Conservation (phyloP, 768 basidiomycete species). For the Boletus sensibilis region DNA sequence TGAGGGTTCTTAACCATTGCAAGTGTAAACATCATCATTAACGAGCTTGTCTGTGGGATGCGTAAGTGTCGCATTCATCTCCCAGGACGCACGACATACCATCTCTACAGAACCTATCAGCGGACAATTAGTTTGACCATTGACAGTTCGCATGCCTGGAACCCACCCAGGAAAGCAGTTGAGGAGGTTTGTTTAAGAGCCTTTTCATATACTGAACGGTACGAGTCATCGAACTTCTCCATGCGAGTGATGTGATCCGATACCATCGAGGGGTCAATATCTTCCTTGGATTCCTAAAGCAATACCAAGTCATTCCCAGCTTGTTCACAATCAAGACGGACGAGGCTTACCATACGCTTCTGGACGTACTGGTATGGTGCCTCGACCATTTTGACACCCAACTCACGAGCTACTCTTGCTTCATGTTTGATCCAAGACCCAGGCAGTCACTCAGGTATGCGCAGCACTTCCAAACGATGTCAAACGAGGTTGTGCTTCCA, state of each 20-base stretch:
- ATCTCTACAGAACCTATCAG: constrained; percentile 14
- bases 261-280: constrained; percentile 10
- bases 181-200: constrained; percentile 17
- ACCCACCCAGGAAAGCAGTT: constrained; percentile 18
- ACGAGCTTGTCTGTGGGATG: neutral
- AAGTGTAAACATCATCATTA: constrained; percentile 6
- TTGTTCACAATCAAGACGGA: neutral
- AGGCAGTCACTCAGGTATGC: constrained; percentile 30
- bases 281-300: constrained; percentile 8
- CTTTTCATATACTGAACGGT: constrained; percentile 9
- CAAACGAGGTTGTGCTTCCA: neutral
- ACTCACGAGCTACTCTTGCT: constrained; percentile 9
- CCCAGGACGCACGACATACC: neutral
- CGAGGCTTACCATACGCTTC: constrained; percentile 8
- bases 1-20: constrained; percentile 17
- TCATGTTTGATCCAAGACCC: constrained; percentile 13
- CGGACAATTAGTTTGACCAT: neutral
- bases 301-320: neutral
- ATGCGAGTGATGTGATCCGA: constrained; percentile 12
- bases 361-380: constrained; percentile 14
- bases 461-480: constrained; percentile 16
- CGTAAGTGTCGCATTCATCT: neutral
- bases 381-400: constrained; percentile 11
- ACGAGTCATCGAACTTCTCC: constrained; percentile 3
- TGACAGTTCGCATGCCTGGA: too few species aligned